These are phyloP conservation scores for Candida argentea DNA, from an alignment of 805 yeast genomes.

Conservation along the genomic window DNA sequence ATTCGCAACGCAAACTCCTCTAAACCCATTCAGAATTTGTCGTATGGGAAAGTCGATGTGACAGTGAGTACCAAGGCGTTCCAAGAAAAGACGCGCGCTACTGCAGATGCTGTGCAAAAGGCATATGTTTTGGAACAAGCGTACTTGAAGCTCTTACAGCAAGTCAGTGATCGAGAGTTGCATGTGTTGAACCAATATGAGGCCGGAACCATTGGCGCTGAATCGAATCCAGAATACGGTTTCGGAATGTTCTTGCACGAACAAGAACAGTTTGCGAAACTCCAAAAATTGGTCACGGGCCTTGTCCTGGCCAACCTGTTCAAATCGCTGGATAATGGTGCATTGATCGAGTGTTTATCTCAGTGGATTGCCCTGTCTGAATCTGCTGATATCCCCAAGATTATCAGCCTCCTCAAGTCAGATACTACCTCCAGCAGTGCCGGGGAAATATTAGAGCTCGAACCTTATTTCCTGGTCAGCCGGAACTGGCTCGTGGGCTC, in stretches of 20 bases:
- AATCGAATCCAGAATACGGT: slow-evolving; percentile 74
- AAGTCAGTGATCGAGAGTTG: slow-evolving; percentile 48
- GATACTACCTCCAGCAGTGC: slow-evolving; percentile 32
- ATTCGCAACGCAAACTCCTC: slow-evolving; percentile 41
- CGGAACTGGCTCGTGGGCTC: slow-evolving; percentile 85
- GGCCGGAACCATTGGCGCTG: slow-evolving; percentile 31
- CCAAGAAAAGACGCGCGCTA: slow-evolving; percentile 10
- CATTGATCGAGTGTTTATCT: slow-evolving; percentile 48
- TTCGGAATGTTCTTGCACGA: slow-evolving; percentile 62
- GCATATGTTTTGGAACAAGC: slow-evolving; percentile 59
- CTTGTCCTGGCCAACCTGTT: slow-evolving; percentile 37
- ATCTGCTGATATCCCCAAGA: slow-evolving; percentile 20
- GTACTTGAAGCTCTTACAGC: slow-evolving; percentile 64
- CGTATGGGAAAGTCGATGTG: slow-evolving; percentile 39
- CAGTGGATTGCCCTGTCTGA: slow-evolving; percentile 54
- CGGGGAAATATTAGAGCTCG: slow-evolving; percentile 34
- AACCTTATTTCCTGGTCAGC: slow-evolving; percentile 35
- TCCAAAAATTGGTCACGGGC: slow-evolving; percentile 35
- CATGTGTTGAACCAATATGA: slow-evolving; percentile 52
- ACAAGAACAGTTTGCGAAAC: slow-evolving; percentile 39
- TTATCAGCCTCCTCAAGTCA: slow-evolving; percentile 26
- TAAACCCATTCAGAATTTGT: slow-evolving; percentile 52
- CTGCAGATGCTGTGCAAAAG: slow-evolving; percentile 31
- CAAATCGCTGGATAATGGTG: slow-evolving; percentile 32
- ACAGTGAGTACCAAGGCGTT: slow-evolving; percentile 20